phyloP scores from a whole-genome alignment of 2,329 filamentous ascomycete genomes.

The Neofusicoccum kwambonambiense region DNA sequence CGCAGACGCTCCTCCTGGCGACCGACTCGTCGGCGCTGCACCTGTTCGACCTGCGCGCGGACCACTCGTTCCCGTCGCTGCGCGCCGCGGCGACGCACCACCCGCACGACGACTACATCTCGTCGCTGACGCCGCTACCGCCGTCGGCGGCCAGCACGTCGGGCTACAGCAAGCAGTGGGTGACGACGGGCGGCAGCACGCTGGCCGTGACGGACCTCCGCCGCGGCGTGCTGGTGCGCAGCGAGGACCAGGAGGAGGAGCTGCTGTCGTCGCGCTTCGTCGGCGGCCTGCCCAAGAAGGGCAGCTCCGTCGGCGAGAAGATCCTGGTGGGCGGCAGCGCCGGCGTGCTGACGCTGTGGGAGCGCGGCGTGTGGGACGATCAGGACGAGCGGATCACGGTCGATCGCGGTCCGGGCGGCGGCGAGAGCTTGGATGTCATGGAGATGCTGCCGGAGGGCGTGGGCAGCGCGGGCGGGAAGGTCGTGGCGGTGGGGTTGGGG shows the following conservation, averaged over 20 bases:
- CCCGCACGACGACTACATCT: conserved; percentile 91
- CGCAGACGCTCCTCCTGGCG: conserved; percentile 82
- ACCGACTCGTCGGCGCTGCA: conserved; percentile 90
- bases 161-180: conserved; percentile 90
- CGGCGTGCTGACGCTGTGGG: conserved; percentile 89
- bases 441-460: conserved; percentile 68
- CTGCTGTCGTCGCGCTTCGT: conserved; percentile 79
- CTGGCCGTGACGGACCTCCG: conserved; percentile 86
- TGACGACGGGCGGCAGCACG: conserved; percentile 88
- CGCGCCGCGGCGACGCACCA: conserved; percentile 73
- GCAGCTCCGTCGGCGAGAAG: conserved; percentile 68
- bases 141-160: conserved; percentile 78
- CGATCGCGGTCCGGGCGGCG: conserved; percentile 57
- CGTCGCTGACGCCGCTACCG: conserved; percentile 80
- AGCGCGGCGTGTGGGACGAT: conserved; percentile 92
- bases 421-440: conserved; percentile 79
- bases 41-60: conserved; percentile 74
- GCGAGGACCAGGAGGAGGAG: conserved; percentile 94
- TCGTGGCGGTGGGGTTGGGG: conserved; percentile 76
- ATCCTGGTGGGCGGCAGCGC: conserved; percentile 74
- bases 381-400: conserved; percentile 86
- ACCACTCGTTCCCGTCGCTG: conserved; percentile 53
- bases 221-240: conserved; percentile 79
- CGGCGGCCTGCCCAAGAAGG: conserved; percentile 66
- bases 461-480: conserved; percentile 61